Conservation (phyloP, 2,329 filamentous ascomycete species). For the Diplocarpon rosae region DNA sequence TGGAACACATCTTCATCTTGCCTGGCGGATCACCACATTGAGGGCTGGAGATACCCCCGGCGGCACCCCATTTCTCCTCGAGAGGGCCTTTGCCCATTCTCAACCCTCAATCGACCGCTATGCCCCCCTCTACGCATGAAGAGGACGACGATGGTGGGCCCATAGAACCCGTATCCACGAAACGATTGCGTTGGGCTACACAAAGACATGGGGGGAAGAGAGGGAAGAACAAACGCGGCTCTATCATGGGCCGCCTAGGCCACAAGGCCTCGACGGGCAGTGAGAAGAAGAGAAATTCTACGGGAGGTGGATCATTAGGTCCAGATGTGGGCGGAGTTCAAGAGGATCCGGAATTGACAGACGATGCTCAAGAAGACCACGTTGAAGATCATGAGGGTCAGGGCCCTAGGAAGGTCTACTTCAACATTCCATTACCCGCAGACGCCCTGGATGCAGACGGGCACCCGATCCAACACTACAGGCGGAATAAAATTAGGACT, state of each 20-base stretch:
- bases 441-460: conserved; percentile 73
- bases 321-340: conserved; percentile 26
- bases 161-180: conserved; percentile 42
- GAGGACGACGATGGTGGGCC: conserved; percentile 29
- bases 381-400: conserved; percentile 31
- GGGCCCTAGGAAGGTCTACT: conserved; percentile 55
- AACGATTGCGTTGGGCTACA: conserved; percentile 93
- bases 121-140: conserved; percentile 13
- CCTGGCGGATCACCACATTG: conserved; percentile 1
- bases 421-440: conserved; percentile 72
- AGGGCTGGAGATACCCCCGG: background rate
- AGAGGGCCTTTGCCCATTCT: conserved; percentile 17
- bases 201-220: conserved; percentile 69
- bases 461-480: conserved; percentile 55
- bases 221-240: conserved; percentile 68
- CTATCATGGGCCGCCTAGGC: conserved; percentile 67
- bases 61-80: conserved; percentile 9
- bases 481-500: conserved; percentile 93
- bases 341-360: conserved; percentile 18
- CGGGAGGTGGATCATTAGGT: conserved; percentile 26
- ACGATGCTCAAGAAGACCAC: conserved; percentile 19
- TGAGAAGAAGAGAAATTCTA: conserved; percentile 58
- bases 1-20: background rate
- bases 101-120: conserved; percentile 10
- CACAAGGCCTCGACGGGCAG: conserved; percentile 41